Evolutionary conservation across 805 yeast genomes (phyloP), one percentile per base, ranked within the genome.

Genomic region (Groenewaldozyma salmanticensis): DNA sequence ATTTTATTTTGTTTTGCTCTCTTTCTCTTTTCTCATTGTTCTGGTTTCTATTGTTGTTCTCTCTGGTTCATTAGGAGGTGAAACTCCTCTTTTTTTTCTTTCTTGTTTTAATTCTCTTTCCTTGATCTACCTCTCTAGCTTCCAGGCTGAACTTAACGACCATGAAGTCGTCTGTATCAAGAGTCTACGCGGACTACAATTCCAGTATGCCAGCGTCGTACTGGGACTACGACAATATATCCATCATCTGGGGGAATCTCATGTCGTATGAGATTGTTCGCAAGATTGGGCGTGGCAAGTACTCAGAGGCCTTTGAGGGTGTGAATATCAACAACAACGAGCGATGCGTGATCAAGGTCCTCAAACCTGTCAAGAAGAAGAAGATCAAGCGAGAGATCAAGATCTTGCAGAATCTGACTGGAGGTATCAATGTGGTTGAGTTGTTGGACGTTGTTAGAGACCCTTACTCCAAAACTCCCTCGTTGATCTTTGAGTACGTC

Each of bases 301-400:
- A 87, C 63, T 81, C 94, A n/a, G 96, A 88, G 61, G 96, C 88
- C 22, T 88, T 88, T 59, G 81, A 79, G 58, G 96, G 95, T 21
- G 71, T 79, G 34, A 80, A 83, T 56, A 66, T 83, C 38, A 67
- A 74, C 41, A 74, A 74, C 48, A 77, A 75, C 40, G 71, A 68
- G 43, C 68, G 70, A 33, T 81, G 92, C 54, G 90, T 88, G 33
- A 83, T 88, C 50, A 88, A 88, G 59, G 94, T 86, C 51, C 68
- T 88, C 53, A 88, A 88, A 61, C 96, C 96, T 6, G 94, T 88
- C 19, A 88, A 86, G 63, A 74, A 82, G 67, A 88, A 88, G 71
- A 88, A 88, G 63, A 86, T 88, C 44, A 81, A 79, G 61, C 71
- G 96, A 48, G 96, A 88, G 60, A 84, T 88, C 43, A 82, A 84